Conservation (phyloP, 2,329 filamentous ascomycete genomes). For the Thermochaetoides dissita region DNA sequence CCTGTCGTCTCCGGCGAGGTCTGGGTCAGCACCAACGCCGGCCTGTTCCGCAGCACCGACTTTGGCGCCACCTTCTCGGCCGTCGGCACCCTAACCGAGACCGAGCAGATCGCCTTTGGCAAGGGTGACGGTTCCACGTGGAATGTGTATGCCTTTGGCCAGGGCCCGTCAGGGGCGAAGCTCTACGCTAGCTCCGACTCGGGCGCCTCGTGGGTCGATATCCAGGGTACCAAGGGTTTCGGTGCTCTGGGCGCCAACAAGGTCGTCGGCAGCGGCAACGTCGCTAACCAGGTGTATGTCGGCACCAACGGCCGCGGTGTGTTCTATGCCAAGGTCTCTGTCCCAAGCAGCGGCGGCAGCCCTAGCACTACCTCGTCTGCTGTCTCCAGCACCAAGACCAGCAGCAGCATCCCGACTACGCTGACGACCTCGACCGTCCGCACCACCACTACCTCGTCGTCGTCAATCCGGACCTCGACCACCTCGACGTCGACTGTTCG, state of each 20-base stretch:
- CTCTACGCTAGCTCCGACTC: constrained; percentile 31
- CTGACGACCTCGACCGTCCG: background rate
- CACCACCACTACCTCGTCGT: background rate
- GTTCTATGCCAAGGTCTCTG: constrained; percentile 20
- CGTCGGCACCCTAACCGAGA: constrained; percentile 22
- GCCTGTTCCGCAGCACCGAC: constrained; percentile 40
- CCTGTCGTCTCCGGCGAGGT: constrained; percentile 46
- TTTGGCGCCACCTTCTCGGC: constrained; percentile 34
- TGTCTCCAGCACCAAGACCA: background rate
- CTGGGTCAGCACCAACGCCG: constrained; percentile 39
- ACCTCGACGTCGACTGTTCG: constrained; percentile 1
- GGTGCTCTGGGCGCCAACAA: constrained; percentile 27
- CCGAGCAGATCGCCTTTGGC: constrained; percentile 30
- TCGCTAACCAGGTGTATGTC: constrained; percentile 31
- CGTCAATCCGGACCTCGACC: constrained; percentile 1
- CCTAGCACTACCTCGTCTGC: constrained; percentile 3
- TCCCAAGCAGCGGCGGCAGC: constrained; percentile 4
- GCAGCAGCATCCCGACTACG: background rate
- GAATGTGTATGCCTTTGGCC: constrained; percentile 35
- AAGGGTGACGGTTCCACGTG: constrained; percentile 25
- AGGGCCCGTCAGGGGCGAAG: constrained; percentile 26
- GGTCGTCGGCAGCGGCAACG: constrained; percentile 32
- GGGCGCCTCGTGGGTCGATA: constrained; percentile 30
- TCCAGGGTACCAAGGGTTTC: constrained; percentile 33
- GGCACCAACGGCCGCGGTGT: constrained; percentile 37